Conservation (phyloP, 106 monocot species). For the Dendrobium nobile region DNA sequence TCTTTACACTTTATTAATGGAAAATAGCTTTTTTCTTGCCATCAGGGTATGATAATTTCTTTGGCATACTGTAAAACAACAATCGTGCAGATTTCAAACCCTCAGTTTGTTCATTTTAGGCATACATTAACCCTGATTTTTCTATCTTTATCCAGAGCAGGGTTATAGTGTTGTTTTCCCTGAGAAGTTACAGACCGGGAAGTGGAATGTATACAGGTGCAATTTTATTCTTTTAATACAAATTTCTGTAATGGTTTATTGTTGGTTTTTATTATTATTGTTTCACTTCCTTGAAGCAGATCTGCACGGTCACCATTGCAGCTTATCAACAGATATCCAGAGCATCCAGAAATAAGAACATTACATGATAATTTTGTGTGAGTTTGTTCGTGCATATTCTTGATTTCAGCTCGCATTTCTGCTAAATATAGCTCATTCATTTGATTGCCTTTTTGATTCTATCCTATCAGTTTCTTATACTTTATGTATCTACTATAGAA, state of each 20-base stretch:
- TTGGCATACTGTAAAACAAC: neutral
- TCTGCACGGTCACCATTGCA: constrained; percentile 74
- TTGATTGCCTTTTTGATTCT: neutral
- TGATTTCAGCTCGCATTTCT: constrained; percentile 6
- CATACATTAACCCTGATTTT: neutral
- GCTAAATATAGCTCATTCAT: neutral
- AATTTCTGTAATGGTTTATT: constrained; percentile 1
- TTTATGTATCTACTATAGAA: neutral
- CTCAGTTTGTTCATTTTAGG: neutral
- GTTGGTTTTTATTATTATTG: constrained; percentile 1
- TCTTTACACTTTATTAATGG: neutral
- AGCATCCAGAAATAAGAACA: constrained; percentile 73
- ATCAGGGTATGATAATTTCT: neutral
- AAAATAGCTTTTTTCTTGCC: neutral
- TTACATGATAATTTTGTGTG: constrained; percentile 97
- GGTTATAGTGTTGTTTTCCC: constrained; percentile 70
- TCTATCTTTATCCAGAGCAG: constrained; percentile 33
- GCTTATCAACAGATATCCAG: constrained; percentile 40
- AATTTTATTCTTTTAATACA: constrained; percentile 1
- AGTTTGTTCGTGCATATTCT: constrained; percentile 16
- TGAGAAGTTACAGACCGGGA: constrained; percentile 68
- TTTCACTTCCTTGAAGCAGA: constrained; percentile 23
- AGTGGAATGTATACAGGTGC: constrained; percentile 97
- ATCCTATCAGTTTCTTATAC: neutral
- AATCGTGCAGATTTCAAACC: neutral